phyloP scores from a whole-genome alignment of 1,284 basidiomycete genomes.

The Coniophora puteana region DNA sequence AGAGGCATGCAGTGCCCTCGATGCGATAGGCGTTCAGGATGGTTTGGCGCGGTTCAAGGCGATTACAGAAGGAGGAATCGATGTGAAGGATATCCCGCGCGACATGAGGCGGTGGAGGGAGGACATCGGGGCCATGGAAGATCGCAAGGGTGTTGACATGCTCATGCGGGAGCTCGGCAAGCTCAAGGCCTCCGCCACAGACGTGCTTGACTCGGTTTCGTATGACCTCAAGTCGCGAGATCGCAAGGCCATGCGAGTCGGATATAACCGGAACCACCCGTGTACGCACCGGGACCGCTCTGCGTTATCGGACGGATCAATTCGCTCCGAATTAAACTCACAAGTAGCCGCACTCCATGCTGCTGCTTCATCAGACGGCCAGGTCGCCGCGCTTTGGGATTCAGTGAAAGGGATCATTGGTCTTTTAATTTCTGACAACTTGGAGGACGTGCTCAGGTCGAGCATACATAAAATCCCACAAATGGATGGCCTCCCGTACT shows the following conservation, averaged over 20 bases:
- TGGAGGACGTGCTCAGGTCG: slow-evolving; percentile 73
- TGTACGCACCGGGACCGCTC: slow-evolving; percentile 92
- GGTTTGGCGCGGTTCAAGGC: slow-evolving; percentile 73
- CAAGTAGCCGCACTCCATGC: slow-evolving; percentile 77
- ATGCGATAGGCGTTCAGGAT: slow-evolving; percentile 81
- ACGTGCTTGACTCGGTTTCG: slow-evolving; percentile 57
- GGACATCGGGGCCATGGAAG: slow-evolving; percentile 69
- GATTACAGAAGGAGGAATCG: slow-evolving; percentile 70
- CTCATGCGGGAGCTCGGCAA: slow-evolving; percentile 61
- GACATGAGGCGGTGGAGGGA: slow-evolving; percentile 78
- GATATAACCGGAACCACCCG: slow-evolving; percentile 81
- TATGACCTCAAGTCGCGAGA: slow-evolving; percentile 76
- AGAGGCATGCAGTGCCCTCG: slow-evolving; percentile 78
- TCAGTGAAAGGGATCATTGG: slow-evolving; percentile 66
- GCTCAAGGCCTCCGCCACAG: slow-evolving; percentile 58
- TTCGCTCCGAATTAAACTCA: slow-evolving; percentile 80
- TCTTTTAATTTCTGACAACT: slow-evolving; percentile 58
- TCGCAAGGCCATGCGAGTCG: slow-evolving; percentile 82
- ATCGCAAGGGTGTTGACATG: slow-evolving; percentile 59
- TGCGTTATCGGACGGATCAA: slow-evolving; percentile 63
- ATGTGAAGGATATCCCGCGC: slow-evolving; percentile 66
- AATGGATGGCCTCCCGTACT: slow-evolving; percentile 59
- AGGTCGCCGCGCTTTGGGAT: slow-evolving; percentile 77
- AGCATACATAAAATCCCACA: slow-evolving; percentile 44
- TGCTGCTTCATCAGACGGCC: slow-evolving; percentile 76